phyloP scores from a whole-genome alignment of 2,329 filamentous ascomycete genomes.

The Pleomassaria siparia region DNA sequence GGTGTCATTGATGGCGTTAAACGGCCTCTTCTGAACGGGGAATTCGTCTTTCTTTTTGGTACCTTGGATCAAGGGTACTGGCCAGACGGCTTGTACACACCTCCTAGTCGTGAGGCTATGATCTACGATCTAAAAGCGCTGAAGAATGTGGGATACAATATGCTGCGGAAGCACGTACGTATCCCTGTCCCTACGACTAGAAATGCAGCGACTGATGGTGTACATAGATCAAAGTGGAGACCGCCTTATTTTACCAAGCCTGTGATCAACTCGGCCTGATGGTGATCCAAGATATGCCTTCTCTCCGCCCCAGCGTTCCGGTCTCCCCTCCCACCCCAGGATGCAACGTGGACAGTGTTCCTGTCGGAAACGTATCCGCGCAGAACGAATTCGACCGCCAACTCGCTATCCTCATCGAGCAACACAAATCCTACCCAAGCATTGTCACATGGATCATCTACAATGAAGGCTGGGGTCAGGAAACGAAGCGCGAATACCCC shows the following conservation, averaged over 20 bases:
- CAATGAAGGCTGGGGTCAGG: conserved; percentile 72
- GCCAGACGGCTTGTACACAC: conserved; percentile 68
- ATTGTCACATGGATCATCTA: conserved; percentile 70
- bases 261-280: conserved; percentile 67
- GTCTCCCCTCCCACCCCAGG: conserved; percentile 22
- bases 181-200: neutral
- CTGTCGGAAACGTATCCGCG: conserved; percentile 43
- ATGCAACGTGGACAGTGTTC: conserved; percentile 1
- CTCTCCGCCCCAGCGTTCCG: conserved; percentile 44
- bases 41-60: conserved; percentile 68
- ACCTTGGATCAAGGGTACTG: conserved; percentile 72
- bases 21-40: conserved; percentile 67
- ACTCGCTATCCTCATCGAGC: conserved; percentile 61
- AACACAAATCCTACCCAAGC: conserved; percentile 65
- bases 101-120: conserved; percentile 69
- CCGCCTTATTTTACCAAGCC: conserved; percentile 67
- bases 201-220: conserved; percentile 1
- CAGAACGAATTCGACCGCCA: conserved; percentile 68
- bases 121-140: conserved; percentile 64
- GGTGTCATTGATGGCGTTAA: conserved; percentile 60
- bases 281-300: conserved; percentile 73
- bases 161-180: conserved; percentile 68
- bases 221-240: conserved; percentile 67
- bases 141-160: conserved; percentile 69
- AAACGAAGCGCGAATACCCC: conserved; percentile 51